Evolutionary conservation across 768 basidiomycete species (phyloP), one percentile per base, ranked within the genome.

Genomic region (Mycena indigotica): DNA sequence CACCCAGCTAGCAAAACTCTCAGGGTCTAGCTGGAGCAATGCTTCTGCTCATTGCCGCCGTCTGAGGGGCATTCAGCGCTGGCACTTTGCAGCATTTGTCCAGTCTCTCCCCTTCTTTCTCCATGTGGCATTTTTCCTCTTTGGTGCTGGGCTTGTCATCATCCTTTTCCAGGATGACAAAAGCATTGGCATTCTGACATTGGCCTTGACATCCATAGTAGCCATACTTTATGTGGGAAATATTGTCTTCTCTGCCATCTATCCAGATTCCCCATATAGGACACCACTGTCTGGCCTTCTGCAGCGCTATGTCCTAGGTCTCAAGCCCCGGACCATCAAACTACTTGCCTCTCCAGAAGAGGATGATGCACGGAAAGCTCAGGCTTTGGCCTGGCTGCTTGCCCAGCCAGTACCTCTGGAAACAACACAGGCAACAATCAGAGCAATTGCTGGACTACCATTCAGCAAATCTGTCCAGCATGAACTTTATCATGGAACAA

Each of bases 51-150:
- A 55, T 21, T 26, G 30, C 23, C 1, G 32, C 3, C 53, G 53
- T 1, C 26, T 55, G 2, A 12, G 24, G 19, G 45, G 19, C 3
- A 16, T 26, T 24, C 25, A 32, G 23, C 40, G 53, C 2, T 55
- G 53, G 53, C 53, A 48, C 15, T 24, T 55, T 10, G 30, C 44
- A 15, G 15, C 24, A 28, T 30, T 55, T 23, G 21, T 55, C 23
- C 44, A 48, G n/a, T 38, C 28, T 16, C 53, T 55, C 15, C 45
- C 53, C 1, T 17, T 48, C 2, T 29, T 55, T 4, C 29, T 55
- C 6, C 45, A 55, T 16, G n/a, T 48, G 5, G 53, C 44, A 1
- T 48, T 53, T 41, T 53, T 53, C 23, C 53, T 53, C 8, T 53
- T 48, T 26, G 21, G 4, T 21, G 23, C 19, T 32, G 53, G 53